Base-by-base conservation (phyloP, 768 basidiomycete genomes). In the Mrakia blollopis region DNA sequence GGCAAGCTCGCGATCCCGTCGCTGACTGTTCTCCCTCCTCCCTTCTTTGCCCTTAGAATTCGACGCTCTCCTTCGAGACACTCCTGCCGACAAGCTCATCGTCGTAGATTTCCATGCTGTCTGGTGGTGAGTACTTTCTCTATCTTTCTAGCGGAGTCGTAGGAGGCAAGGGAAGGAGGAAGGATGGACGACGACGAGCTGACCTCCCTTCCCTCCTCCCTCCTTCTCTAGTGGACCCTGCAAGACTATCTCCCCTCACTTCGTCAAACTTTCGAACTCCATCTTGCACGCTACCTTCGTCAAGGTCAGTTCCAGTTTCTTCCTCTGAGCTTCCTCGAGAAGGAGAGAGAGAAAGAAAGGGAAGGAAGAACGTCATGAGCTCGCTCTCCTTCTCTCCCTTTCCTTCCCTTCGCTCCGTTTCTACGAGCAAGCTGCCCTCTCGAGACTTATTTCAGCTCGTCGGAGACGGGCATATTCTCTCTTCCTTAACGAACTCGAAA, bases 211-310 rank as follows among this genome's bases (percentile, higher is more conserved):
- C 62, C 21, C 62, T 7, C 9, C 62, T 16, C 2, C 37, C 30
- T 10, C n/a, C 25, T 68, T 11, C n/a, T 80, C 81, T 80, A 82
- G 81, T 74, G 81, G 82, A 39, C 81, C 83, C 1, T 83, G 83
- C 79, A 81, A 82, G 70, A 81, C 81, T 52, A 83, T 84, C 63
- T 81, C 81, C 0, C 83, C 83, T 3, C 78, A 81, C 0, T 79
- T 80, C 18, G 81, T 81, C 63, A 76, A 81, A 63, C 80, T 83
- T 11, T 79, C 81, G 3, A 79, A 80, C 76, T 71, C 71, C 32
- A 30, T 74, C 16, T 32, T 77, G 50, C 76, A 77, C 28, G 76
- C 76, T 25, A 73, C 74, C 28, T 69, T 77, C 65, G 52, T 73
- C 28, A 77, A 77, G 62, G 74, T 72, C 39, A 16, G 62, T 63